Evolutionary conservation across 768 basidiomycete genomes (phyloP), one percentile per base, ranked within the genome.

Genomic region (Russula griseocarnosa): DNA sequence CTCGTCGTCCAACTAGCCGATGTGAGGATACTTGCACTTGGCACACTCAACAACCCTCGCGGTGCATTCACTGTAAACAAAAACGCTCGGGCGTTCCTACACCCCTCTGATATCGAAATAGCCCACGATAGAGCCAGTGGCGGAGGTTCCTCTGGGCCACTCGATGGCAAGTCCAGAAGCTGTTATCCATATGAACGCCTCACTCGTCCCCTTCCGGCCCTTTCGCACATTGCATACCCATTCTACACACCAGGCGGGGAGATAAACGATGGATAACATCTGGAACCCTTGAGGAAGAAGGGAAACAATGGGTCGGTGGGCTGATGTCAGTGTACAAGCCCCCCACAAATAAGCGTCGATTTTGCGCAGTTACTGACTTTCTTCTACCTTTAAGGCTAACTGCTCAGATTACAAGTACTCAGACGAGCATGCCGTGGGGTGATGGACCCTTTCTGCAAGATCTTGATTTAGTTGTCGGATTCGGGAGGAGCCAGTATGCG

Each of bases 271-370:
- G 89, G 87, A 61, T 80, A 26, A 78, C 76, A 26, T 74, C 76
- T 13, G 81, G 79, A 24, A 80, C 78, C 59, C 73, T 79, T 14
- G 81, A 84, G 69, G 83, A 83, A 72, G 80, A 81, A 44, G 86
- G 84, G n/a, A 71, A 81, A 61, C 79, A 85, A 53, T 91, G 90
- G 90, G 83, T 89, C 11, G 90, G 90, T 32, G 78, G 82, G 24
- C 70, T 91, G 67, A 83, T 92, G 90, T 87, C 62, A 65, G 81
- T 62, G 53, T 46, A 55, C 20, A 38, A 8, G 46, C 28, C 22
- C 32, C 47, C 3, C 30, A 3, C 5, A 36, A 40, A 40, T 14
- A 32, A 32, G 26, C 6, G 1, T 55, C 26, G 20, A 18, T 22
- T 3, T 22, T 3, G 10, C 51, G 24, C 47, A 52, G 34, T 22